Base-by-base conservation (phyloP, 2,329 filamentous ascomycete genomes). In the Fusarium goolgardi region DNA sequence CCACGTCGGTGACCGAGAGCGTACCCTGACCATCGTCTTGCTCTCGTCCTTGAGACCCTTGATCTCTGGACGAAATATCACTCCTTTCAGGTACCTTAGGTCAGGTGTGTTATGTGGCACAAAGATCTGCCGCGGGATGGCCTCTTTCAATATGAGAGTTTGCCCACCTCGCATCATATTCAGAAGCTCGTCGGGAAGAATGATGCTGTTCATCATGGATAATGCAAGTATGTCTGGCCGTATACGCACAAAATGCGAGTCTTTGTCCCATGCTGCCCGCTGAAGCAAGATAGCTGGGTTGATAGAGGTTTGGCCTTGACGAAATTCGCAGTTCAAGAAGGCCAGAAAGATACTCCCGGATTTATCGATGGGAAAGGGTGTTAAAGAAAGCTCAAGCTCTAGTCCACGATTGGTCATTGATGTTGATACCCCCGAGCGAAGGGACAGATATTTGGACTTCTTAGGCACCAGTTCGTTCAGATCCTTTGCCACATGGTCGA, bases 211-310 rank as follows among this genome's bases (percentile, higher is more conserved):
- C 74, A 73, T 75, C 53, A 73, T 68, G 7, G 63, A 68, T 13
- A 75, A 55, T 1, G 63, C 69, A 5, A 76, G 45, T 12, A 72
- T 65, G 3, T 75, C 71, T 10, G 74, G 69, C 4, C 71, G 62
- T 15, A 76, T 73, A 6, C 75, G 65, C 15, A 75, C 69, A 43
- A 76, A 76, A 16, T 72, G 57, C 2, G 73, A 64, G 9, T 75
- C 68, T 43, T 67, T 75, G 15, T 74, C 70, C 74, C 75, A 75
- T 7, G 73, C 64, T 12, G 70, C 67, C 32, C 69, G 69, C 39
- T 76, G 74, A 3, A 76, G 69, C 9, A 81, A 32, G 4, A 76
- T 73, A 1, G 73, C 68, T 1, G 72, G 71, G 18, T 59, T 72
- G 35, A 72, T 66, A 2, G 71, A 68, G 6, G 60, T 65, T 6